Percentiles rank a stretch among this genome's conserved stretches.
Evolutionary conservation across 306 rosid genomes (phyloP).

Genomic region (Crataegus laevigata): DNA sequence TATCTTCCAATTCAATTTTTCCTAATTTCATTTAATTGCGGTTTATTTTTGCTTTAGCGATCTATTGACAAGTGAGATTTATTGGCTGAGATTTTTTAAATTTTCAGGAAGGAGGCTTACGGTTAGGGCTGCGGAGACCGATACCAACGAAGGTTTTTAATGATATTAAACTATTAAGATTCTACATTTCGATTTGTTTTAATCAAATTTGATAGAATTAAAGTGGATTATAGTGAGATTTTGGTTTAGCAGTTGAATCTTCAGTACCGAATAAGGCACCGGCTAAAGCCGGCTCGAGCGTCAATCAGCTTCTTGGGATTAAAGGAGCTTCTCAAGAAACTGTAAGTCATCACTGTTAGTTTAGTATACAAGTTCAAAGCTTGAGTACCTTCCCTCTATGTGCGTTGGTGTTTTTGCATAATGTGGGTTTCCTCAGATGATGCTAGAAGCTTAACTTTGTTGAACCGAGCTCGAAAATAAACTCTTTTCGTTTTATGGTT

Average conservation of each 20-base stretch:
- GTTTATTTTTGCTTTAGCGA: neutral
- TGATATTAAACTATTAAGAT: neutral
- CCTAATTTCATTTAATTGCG: neutral
- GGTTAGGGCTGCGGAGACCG: conserved; percentile 55
- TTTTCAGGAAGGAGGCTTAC: conserved; percentile 47
- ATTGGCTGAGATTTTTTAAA: neutral
- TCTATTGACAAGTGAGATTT: neutral
- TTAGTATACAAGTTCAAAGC: neutral
- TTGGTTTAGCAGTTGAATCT: conserved; percentile 34
- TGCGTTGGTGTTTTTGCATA: neutral
- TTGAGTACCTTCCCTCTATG: neutral
- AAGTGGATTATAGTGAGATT: neutral
- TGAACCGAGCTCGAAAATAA: neutral
- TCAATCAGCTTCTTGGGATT: conserved; percentile 62
- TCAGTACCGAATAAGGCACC: conserved; percentile 52
- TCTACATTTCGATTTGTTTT: neutral
- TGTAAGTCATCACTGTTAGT: conserved; percentile 20
- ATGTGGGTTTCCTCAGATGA: neutral
- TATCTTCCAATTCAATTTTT: neutral
- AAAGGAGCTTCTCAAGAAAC: conserved; percentile 59
- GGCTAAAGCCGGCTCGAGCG: conserved; percentile 36
- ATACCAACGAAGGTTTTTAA: conserved; percentile 45
- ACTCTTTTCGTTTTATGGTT: neutral
- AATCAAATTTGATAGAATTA: neutral
- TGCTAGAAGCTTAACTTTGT: neutral